Evolutionary conservation across 2,329 filamentous ascomycete genomes (phyloP).

Genomic region (Whalleya microplaca): DNA sequence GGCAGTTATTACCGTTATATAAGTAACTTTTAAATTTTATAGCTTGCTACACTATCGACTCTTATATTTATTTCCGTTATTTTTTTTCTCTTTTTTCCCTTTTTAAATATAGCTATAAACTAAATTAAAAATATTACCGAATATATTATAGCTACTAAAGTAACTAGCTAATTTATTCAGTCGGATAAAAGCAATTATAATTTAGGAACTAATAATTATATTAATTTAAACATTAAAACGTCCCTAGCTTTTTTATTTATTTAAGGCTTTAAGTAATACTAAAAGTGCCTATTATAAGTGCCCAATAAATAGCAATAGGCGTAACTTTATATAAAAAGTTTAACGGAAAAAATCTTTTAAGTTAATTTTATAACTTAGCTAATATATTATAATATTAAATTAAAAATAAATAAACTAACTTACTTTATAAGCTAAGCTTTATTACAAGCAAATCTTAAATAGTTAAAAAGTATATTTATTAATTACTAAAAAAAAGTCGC

Average conservation of each 20-base stretch:
- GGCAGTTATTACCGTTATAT: too few species aligned
- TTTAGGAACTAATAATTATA: too few species aligned
- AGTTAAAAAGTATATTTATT: neutral
- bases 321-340: neutral
- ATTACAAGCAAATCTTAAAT: neutral
- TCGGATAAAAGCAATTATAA: too few species aligned
- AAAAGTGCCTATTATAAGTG: neutral
- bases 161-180: neutral
- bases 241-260: neutral
- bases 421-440: neutral
- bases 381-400: neutral
- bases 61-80: too few species aligned
- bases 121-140: neutral
- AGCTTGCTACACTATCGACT: too few species aligned
- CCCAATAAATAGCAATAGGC: neutral
- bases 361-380: neutral
- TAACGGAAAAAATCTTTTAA: neutral
- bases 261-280: neutral
- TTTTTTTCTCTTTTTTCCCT: too few species aligned
- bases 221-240: too few species aligned
- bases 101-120: too few species aligned
- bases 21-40: too few species aligned
- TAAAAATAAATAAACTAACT: neutral
- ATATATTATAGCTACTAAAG: neutral
- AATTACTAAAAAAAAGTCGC: neutral